Conservation (phyloP, 371 early-diverging fungal species). For the Mucor mucedo region DNA sequence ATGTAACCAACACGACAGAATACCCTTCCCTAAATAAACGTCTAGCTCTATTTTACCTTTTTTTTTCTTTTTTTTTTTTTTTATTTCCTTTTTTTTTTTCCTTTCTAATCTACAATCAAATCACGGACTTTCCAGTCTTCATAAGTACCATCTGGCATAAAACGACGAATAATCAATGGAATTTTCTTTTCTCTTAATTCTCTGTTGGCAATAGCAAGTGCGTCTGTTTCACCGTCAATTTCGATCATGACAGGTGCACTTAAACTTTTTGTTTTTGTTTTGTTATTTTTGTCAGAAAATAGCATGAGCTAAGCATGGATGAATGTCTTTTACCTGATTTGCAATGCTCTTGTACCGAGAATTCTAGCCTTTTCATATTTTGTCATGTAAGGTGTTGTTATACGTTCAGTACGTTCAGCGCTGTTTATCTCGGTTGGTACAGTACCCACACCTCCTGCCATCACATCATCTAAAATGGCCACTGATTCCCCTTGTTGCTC, state of each 20-base stretch:
- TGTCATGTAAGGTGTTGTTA: slow-evolving; percentile 98
- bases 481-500: slow-evolving; percentile 19
- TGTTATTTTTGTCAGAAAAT: not conserved
- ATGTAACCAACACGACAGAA: too few relatives aligned
- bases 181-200: slow-evolving; percentile 94
- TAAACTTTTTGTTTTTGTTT: slow-evolving; percentile 63
- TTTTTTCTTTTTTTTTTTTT: too few relatives aligned
- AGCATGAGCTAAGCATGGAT: not conserved
- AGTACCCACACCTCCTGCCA: slow-evolving; percentile 16
- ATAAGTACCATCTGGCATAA: slow-evolving; percentile 93
- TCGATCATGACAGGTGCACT: slow-evolving; percentile 98
- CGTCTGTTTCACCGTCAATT: slow-evolving; percentile 93
- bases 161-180: slow-evolving; percentile 93
- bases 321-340: slow-evolving; percentile 60
- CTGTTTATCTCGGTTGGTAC: slow-evolving; percentile 11
- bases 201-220: slow-evolving; percentile 93
- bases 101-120: slow-evolving; percentile 63
- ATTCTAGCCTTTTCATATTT: slow-evolving; percentile 98
- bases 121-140: slow-evolving; percentile 98
- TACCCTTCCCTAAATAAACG: too few relatives aligned
- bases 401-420: slow-evolving; percentile 58
- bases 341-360: slow-evolving; percentile 88
- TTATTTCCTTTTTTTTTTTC: slow-evolving; percentile 1
- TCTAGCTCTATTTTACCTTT: too few relatives aligned
- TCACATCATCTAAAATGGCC: slow-evolving; percentile 41